Conservation (phyloP, 139 green algal species). For the Chlamydomonas schloesseri region DNA sequence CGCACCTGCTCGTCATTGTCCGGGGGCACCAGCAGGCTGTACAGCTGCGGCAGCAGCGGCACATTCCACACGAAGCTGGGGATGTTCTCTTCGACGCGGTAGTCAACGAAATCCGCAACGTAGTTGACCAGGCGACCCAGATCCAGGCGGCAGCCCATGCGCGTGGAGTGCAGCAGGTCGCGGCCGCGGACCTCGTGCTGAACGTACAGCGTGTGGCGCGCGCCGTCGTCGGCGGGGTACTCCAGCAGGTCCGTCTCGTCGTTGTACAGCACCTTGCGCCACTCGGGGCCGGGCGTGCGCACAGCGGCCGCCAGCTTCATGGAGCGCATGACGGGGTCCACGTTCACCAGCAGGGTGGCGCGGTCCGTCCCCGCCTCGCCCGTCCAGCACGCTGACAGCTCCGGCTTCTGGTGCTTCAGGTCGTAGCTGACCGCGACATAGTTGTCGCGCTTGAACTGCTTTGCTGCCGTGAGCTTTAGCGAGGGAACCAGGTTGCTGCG, state of each 20-base stretch:
- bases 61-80: conserved; percentile 61
- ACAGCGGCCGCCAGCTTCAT: conserved; percentile 47
- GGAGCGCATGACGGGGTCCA: conserved; percentile 59
- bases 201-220: conserved; percentile 56
- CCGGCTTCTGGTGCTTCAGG: conserved; percentile 54
- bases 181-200: conserved; percentile 50
- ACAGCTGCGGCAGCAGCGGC: conserved; percentile 45
- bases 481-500: conserved; percentile 47
- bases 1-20: conserved; percentile 59
- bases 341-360: conserved; percentile 53
- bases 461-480: conserved; percentile 58
- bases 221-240: conserved; percentile 52
- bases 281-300: conserved; percentile 45
- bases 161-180: conserved; percentile 51
- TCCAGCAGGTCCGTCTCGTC: conserved; percentile 53
- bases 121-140: conserved; percentile 63
- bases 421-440: conserved; percentile 60
- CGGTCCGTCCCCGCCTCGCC: conserved; percentile 53
- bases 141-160: conserved; percentile 56
- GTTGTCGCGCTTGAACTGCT: conserved; percentile 51
- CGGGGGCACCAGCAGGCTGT: conserved; percentile 55
- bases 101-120: conserved; percentile 40
- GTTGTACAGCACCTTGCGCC: conserved; percentile 58
- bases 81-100: conserved; percentile 47
- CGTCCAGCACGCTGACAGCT: conserved; percentile 56